Percentiles rank a stretch among this genome's conserved stretches.
Conservation (phyloP, 805 yeast species). For the Lipomyces anomalus region DNA sequence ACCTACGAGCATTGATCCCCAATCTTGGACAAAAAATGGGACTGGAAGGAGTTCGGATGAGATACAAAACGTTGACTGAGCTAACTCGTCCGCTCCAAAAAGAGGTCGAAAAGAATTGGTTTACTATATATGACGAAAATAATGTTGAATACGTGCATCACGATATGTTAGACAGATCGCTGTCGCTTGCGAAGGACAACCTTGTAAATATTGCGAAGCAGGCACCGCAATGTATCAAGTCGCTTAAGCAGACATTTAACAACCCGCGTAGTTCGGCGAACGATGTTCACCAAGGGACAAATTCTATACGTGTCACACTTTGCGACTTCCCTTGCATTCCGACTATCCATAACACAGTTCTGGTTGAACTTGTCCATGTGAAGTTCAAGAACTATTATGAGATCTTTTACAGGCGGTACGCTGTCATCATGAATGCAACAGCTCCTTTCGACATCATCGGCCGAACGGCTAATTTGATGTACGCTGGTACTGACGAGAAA, state of each 20-base stretch:
- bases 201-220: too few species aligned
- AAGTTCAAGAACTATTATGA: constrained; percentile 8
- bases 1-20: constrained; percentile 10
- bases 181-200: too few species aligned
- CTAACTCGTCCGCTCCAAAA: constrained; percentile 4
- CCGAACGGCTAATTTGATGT: constrained; percentile 14
- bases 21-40: not conserved
- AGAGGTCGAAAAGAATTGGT: constrained; percentile 10
- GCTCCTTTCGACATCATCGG: constrained; percentile 22
- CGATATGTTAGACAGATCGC: too few species aligned
- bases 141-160: constrained; percentile 7
- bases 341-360: constrained; percentile 21
- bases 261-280: too few species aligned
- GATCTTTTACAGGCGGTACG: constrained; percentile 15
- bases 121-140: constrained; percentile 1
- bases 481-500: constrained; percentile 16
- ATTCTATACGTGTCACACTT: constrained; percentile 19
- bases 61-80: constrained; percentile 4
- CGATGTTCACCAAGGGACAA: constrained; percentile 16
- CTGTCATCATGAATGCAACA: constrained; percentile 16
- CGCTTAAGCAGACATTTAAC: too few species aligned
- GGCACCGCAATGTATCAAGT: too few species aligned
- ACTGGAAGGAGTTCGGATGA: constrained; percentile 3
- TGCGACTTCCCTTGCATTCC: constrained; percentile 23
- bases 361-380: constrained; percentile 15